Evolutionary conservation across 2,329 filamentous ascomycete genomes (phyloP).

Genomic region (Trichoderma simmonsii): DNA sequence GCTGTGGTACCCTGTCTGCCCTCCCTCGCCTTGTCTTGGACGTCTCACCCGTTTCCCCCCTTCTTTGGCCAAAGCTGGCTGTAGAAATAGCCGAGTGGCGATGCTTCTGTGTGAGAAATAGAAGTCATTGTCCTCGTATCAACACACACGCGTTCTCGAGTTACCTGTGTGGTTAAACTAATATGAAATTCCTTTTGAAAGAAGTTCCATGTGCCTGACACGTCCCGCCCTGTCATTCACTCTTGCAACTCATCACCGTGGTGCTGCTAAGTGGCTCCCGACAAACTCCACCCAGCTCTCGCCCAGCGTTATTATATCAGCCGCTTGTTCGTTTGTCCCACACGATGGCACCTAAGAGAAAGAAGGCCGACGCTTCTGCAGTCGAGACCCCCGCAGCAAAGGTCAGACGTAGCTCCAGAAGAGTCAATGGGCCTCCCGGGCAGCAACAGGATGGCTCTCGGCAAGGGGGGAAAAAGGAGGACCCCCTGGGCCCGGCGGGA

Average conservation of each 20-base stretch:
- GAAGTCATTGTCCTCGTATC: background rate
- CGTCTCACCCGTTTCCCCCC: background rate
- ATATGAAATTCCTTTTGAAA: background rate
- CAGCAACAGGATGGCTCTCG: background rate
- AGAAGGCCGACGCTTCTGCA: slow-evolving; percentile 28
- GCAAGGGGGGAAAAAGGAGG: background rate
- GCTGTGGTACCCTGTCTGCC: slow-evolving; percentile 5
- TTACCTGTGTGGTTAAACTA: background rate
- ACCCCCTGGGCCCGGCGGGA: background rate
- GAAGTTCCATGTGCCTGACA: background rate
- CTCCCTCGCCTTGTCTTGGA: background rate
- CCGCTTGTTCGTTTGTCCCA: background rate
- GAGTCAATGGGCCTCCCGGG: slow-evolving; percentile 20
- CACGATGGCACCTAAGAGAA: slow-evolving; percentile 41
- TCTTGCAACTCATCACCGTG: background rate
- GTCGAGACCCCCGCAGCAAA: slow-evolving; percentile 23
- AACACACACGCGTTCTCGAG: background rate
- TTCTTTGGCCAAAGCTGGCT: background rate
- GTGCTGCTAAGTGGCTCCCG: background rate
- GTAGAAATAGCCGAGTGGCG: background rate
- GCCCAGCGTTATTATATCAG: background rate
- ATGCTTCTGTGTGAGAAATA: background rate
- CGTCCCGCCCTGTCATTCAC: background rate
- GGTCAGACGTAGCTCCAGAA: slow-evolving; percentile 29
- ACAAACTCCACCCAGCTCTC: background rate